Evolutionary conservation across 2,329 filamentous ascomycete genomes (phyloP).

Genomic region (Penicillium sp.): DNA sequence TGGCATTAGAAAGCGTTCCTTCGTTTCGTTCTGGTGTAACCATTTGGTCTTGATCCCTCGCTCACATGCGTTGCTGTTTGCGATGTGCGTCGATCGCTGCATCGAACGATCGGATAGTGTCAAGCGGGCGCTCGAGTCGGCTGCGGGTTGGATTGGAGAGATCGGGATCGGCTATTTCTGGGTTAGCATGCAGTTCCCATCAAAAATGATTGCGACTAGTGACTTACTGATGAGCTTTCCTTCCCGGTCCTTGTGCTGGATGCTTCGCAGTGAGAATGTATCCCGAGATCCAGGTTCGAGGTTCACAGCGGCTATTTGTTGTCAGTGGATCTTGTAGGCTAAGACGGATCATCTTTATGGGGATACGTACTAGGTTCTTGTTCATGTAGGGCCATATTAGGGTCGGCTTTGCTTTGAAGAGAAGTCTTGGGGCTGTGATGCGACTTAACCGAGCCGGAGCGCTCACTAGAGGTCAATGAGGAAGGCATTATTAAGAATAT

Average conservation of each 20-base stretch:
- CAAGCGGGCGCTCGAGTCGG: slow-evolving; percentile 82
- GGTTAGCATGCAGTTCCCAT: slow-evolving; percentile 9
- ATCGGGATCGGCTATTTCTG: slow-evolving; percentile 74
- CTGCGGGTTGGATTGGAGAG: slow-evolving; percentile 84
- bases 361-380: slow-evolving; percentile 71
- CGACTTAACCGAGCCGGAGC: slow-evolving; percentile 25
- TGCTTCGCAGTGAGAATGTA: slow-evolving; percentile 66
- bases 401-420: slow-evolving; percentile 77
- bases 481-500: slow-evolving; percentile 16
- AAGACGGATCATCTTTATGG: not conserved
- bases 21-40: slow-evolving; percentile 4
- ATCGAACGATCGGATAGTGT: slow-evolving; percentile 88
- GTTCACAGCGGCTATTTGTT: slow-evolving; percentile 23
- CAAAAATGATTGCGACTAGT: not conserved
- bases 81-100: slow-evolving; percentile 70
- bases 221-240: slow-evolving; percentile 74
- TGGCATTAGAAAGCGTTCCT: slow-evolving; percentile 7
- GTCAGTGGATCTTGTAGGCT: slow-evolving; percentile 4
- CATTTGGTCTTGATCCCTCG: not conserved
- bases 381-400: slow-evolving; percentile 78
- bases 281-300: slow-evolving; percentile 12
- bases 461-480: slow-evolving; percentile 24
- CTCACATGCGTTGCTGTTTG: slow-evolving; percentile 46
- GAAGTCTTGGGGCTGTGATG: slow-evolving; percentile 24
- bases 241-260: slow-evolving; percentile 71